These are phyloP conservation scores for Paralagenidium karlingii DNA, from an alignment of 352 stramenopile genomes.

Conservation along the genomic window DNA sequence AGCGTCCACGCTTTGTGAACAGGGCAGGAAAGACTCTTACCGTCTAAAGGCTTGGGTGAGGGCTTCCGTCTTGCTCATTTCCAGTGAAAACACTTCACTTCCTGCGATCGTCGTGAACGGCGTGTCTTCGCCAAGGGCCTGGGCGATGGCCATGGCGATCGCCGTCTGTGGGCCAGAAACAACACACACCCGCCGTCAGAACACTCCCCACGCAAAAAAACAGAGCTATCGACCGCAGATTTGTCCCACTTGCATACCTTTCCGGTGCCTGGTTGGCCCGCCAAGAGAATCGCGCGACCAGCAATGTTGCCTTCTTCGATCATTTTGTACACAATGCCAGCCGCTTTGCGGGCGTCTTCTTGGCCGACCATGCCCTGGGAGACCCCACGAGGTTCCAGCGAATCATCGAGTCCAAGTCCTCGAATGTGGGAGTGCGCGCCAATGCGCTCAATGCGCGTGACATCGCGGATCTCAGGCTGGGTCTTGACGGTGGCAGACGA, in stretches of 20 bases:
- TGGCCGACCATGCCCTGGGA: conserved; percentile 97
- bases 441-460: conserved; percentile 98
- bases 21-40: conserved; percentile 9
- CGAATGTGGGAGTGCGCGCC: conserved; percentile 98
- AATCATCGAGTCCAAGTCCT: conserved; percentile 95
- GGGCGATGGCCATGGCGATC: conserved; percentile 96
- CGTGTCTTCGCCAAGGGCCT: conserved; percentile 96
- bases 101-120: conserved; percentile 98
- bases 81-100: conserved; percentile 97
- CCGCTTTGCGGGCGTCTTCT: conserved; percentile 84
- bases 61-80: conserved; percentile 99
- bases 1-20: background rate
- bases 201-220: background rate
- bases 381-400: conserved; percentile 87
- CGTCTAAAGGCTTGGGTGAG: conserved; percentile 96
- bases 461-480: conserved; percentile 89
- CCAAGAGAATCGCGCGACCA: conserved; percentile 92
- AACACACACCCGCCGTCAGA: background rate
- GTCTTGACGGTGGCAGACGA: conserved; percentile 63
- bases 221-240: background rate
- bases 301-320: conserved; percentile 98
- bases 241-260: conserved; percentile 27
- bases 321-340: conserved; percentile 96
- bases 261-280: conserved; percentile 92
- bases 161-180: conserved; percentile 67